Base-by-base conservation (phyloP, 352 stramenopile genomes). In the Phytophthora pseudosyringae region DNA sequence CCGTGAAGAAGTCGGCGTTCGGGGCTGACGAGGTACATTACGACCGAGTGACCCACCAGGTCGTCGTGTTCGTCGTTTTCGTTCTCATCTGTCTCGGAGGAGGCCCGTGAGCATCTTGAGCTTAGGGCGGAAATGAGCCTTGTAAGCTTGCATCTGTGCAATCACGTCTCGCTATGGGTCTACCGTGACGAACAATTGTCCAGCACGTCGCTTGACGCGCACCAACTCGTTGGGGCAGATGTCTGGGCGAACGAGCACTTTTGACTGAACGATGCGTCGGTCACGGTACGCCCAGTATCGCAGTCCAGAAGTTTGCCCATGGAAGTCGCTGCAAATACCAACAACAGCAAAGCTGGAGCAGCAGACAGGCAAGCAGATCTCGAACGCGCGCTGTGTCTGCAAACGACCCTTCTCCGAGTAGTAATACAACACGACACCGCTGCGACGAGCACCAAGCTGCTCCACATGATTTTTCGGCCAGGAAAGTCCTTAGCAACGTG, bases 211-310 rank as follows among this genome's bases (percentile, higher is more conserved):
- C 91, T 21, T 95, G 29, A 99, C 90, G 73, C 99, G 99, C 44
- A 99, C 91, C 67, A 99, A 93, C 81, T 99, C 97, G 15, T 98
- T 98, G 7, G 98, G 97, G 65, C 98, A 99, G 76, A 99, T 99
- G 78, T 99, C 97, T 5, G 97, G 97, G 79, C 97, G 99, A 99
- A 77, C 58, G 94, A 91, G 81, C 96, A 98, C 69, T 98, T 94
- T 59, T 97, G 97, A 48, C 69, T 69, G 69, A 88, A 98, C 59
- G 86, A 85, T 33, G 85, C 88, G 66, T 98, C 89, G 26, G 92
- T 98, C 43, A 97, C 86, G 3, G 86, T 81, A 8, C 58, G 72
- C 45, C 91, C 77, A 13, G 82, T 86, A 43, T 94, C 69, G 43
- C 90, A 94, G 61, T 98, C 88, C 78, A 26, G 81, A 94, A n/a